Evolutionary conservation across 306 rosid genomes (phyloP), one percentile per base, ranked within the genome.

Genomic region (Betula pendula): DNA sequence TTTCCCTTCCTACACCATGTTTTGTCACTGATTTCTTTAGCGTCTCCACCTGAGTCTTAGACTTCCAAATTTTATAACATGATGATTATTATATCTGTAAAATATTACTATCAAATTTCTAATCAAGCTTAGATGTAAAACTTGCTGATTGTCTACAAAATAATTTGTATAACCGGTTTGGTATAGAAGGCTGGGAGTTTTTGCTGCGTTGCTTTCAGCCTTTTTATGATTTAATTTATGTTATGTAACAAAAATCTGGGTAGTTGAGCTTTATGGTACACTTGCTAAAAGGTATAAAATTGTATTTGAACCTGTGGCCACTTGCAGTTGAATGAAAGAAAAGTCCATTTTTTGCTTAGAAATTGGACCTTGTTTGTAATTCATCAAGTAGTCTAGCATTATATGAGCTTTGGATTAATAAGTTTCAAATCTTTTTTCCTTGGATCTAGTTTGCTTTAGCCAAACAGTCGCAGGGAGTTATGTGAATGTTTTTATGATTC

Each of bases 1-100:
- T 72, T 67, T 42, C 12, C 71, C 74, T 49, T 69, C 66, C 35
- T 71, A 31, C 53, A 73, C 51, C 56, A 11, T 24, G 11, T 78
- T 65, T 52, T 62, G 0, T 17, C 44, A 31, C 48, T 71, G 58
- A 79, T 58, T 38, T 51, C 68, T 20, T 47, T 27, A 35, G 55
- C n/a, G 49, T 68, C 10, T 63, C 2, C 49, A 68, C 49, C 22
- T 48, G 50, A 44, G 69, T 45, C 67, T 59, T 65, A 65, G 15
- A 8, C 25, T 35, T 35, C 48, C 8, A 8, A 40, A 65, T 35
- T 62, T 17, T 29, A 60, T 60, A 29, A 29, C 8, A 27, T 15
- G 2, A 38, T 65, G 48, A 19, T 38, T 35, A 17, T 63, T n/a
- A 63, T 35, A 14, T 60, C 13, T 35, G 9, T 35, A 38, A 12